phyloP scores from a whole-genome alignment of 2,329 filamentous ascomycete genomes.

The Phyllosticta citribraziliensis region DNA sequence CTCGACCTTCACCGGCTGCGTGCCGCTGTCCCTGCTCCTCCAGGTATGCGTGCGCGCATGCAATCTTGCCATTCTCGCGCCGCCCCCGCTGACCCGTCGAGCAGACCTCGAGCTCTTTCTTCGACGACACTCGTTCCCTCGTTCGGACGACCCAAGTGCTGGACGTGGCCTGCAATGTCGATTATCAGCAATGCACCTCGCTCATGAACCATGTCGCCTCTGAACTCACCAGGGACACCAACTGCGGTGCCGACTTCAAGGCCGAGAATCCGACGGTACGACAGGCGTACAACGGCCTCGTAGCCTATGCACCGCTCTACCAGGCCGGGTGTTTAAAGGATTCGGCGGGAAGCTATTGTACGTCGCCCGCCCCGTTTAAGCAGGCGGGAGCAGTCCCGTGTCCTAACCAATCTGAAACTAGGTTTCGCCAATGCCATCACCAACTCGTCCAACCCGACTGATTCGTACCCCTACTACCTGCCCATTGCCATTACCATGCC shows the following conservation, averaged over 20 bases:
- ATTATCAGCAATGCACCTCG: conserved; percentile 53
- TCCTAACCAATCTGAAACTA: conserved; percentile 10
- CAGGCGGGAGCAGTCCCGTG: background rate
- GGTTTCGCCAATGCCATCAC: conserved; percentile 74
- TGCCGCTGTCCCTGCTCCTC: conserved; percentile 76
- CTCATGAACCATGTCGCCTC: conserved; percentile 57
- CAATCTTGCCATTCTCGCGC: background rate
- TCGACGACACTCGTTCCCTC: conserved; percentile 63
- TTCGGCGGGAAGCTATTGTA: conserved; percentile 56
- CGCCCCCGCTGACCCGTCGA: conserved; percentile 11
- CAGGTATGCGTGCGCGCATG: conserved; percentile 44
- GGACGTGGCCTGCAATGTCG: conserved; percentile 64
- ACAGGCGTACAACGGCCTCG: conserved; percentile 65
- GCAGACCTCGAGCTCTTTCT: conserved; percentile 76
- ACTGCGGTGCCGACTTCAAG: conserved; percentile 64
- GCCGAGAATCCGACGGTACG: conserved; percentile 59
- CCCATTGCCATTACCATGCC: conserved; percentile 68
- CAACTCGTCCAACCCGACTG: conserved; percentile 55
- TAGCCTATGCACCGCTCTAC: conserved; percentile 70
- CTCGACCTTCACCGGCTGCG: conserved; percentile 60
- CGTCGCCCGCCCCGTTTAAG: conserved; percentile 19
- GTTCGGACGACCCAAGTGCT: conserved; percentile 66
- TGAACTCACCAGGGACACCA: conserved; percentile 50
- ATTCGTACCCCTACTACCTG: conserved; percentile 77
- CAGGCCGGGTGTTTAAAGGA: conserved; percentile 70